Percentiles rank a stretch among this genome's conserved stretches.
Conservation (phyloP, 2,329 filamentous ascomycete species). For the Epichloe coenophiala region DNA sequence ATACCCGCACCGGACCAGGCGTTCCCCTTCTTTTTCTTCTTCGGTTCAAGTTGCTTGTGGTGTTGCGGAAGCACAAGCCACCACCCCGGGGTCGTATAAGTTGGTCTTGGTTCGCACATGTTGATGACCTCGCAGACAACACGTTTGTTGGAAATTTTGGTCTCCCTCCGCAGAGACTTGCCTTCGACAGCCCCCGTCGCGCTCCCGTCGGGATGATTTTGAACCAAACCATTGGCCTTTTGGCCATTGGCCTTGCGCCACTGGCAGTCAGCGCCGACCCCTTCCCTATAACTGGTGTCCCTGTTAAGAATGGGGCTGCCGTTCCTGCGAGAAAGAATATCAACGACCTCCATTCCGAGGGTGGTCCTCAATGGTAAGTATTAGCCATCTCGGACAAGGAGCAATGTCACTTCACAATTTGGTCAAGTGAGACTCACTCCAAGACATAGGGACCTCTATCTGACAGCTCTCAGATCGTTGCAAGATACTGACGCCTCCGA, state of each 20-base stretch:
- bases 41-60: not conserved
- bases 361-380: slow-evolving; percentile 31
- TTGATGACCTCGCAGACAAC: not conserved
- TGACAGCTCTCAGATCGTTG: slow-evolving; percentile 30
- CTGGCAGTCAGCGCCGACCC: slow-evolving; percentile 13
- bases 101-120: not conserved
- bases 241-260: slow-evolving; percentile 13
- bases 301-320: slow-evolving; percentile 24
- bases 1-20: not conserved
- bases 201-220: too few species aligned
- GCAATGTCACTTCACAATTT: not conserved
- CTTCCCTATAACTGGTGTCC: slow-evolving; percentile 24
- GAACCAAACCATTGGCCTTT: slow-evolving; percentile 10
- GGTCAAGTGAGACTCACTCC: not conserved
- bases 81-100: not conserved
- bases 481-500: slow-evolving; percentile 27
- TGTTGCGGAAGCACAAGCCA: not conserved
- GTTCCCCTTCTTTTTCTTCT: not conserved
- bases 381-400: too few species aligned
- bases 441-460: slow-evolving; percentile 31
- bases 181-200: not conserved
- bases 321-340: slow-evolving; percentile 34
- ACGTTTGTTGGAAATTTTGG: not conserved
- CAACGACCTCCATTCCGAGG: slow-evolving; percentile 27
- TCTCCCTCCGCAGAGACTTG: not conserved